Percentiles rank a stretch among this genome's conserved stretches.
These are phyloP conservation scores for Phialophora expanda DNA, from an alignment of 2,329 filamentous ascomycete species.

Conservation along the genomic window DNA sequence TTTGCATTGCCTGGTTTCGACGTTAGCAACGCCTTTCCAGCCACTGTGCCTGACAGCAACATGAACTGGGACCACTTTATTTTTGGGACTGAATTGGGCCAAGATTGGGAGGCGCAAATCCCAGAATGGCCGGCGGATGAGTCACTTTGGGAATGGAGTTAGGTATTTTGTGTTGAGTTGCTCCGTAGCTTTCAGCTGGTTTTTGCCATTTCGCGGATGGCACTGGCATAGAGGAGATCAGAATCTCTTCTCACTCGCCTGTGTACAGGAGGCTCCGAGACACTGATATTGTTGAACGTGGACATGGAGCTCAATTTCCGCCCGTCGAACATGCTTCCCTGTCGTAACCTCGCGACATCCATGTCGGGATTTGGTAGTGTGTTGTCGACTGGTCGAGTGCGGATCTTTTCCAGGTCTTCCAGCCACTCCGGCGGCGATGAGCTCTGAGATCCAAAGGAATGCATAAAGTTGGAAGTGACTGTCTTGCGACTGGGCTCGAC, in stretches of 20 bases:
- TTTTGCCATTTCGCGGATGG: constrained; percentile 20
- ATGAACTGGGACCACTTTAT: constrained; percentile 36
- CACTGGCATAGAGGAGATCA: constrained; percentile 25
- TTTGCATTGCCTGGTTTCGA: neutral
- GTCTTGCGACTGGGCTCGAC: constrained; percentile 4
- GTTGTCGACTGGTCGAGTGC: constrained; percentile 12
- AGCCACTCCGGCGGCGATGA: constrained; percentile 22
- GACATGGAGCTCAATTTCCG: constrained; percentile 9
- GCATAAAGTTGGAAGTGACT: neutral
- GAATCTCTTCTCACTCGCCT: constrained; percentile 17
- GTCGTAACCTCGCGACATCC: constrained; percentile 3
- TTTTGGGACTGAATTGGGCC: constrained; percentile 34
- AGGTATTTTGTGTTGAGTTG: neutral
- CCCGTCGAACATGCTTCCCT: constrained; percentile 3
- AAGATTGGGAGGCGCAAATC: constrained; percentile 31
- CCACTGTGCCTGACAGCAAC: constrained; percentile 16
- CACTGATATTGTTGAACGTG: constrained; percentile 9
- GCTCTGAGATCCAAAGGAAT: neutral
- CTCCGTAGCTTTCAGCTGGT: neutral
- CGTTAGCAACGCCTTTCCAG: neutral
- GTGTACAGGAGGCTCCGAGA: constrained; percentile 11
- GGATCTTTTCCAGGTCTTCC: constrained; percentile 18
- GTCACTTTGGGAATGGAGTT: constrained; percentile 5
- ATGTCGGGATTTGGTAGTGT: constrained; percentile 1
- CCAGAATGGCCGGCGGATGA: constrained; percentile 23